Percentiles rank a stretch among this genome's conserved stretches.
Evolutionary conservation across 1,139 yeast species (phyloP).

Genomic region (Pneumocystis wakefieldiae): DNA sequence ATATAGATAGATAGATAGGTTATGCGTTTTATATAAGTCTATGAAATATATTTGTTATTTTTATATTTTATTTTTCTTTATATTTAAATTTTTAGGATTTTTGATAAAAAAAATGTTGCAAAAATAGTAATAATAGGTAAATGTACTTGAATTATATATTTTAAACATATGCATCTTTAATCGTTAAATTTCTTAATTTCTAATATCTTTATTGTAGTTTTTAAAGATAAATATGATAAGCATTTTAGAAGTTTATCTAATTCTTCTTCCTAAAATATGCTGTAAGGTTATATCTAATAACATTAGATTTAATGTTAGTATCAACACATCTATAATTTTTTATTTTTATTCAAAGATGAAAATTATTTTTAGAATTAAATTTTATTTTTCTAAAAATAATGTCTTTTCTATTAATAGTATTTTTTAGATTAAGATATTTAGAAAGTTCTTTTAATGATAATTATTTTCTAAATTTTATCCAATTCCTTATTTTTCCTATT

Average conservation of each 20-base stretch:
- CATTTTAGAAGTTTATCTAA: background rate
- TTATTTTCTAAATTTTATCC: background rate
- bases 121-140: background rate
- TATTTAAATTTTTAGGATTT: background rate
- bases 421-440: no score
- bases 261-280: background rate
- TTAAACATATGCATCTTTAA: background rate
- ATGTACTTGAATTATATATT: background rate
- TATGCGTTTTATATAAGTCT: background rate
- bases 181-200: background rate
- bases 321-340: background rate
- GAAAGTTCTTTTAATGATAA: background rate
- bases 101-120: background rate
- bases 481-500: background rate
- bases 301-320: background rate
- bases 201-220: background rate
- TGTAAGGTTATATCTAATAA: background rate
- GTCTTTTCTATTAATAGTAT: no score
- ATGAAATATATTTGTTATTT: background rate
- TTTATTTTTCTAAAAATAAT: no score
- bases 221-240: background rate
- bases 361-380: no score
- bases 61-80: background rate
- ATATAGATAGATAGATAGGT: background rate
- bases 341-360: no score